A percentile compares a stretch with the other conserved stretches of the same genome.
These are phyloP conservation scores for Nakazawaea holstii DNA, from an alignment of 805 yeast species.

Conservation along the genomic window DNA sequence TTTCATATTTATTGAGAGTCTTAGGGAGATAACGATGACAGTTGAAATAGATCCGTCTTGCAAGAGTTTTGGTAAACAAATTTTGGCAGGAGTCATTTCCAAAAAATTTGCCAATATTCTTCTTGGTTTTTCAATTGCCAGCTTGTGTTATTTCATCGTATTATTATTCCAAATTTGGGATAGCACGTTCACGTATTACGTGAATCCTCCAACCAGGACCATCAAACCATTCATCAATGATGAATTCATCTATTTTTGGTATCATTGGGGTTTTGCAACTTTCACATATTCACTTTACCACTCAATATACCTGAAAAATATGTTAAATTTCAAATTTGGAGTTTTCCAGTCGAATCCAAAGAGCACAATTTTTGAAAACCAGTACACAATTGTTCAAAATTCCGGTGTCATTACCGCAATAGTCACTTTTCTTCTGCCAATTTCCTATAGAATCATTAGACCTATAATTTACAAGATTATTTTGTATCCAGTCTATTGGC, in stretches of 20 bases:
- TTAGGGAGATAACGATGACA: constrained; percentile 22
- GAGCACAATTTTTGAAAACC: constrained; percentile 13
- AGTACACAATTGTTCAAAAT: constrained; percentile 30
- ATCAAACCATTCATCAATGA: constrained; percentile 37
- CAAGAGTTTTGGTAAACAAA: constrained; percentile 20
- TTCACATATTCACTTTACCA: constrained; percentile 45
- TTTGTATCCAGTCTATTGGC: constrained; percentile 24
- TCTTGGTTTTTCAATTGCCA: constrained; percentile 18
- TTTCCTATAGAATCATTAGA: constrained; percentile 35
- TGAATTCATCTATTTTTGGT: constrained; percentile 45
- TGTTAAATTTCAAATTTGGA: constrained; percentile 42
- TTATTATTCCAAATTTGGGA: constrained; percentile 18
- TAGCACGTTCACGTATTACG: constrained; percentile 18
- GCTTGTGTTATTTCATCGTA: constrained; percentile 15
- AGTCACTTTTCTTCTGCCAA: constrained; percentile 28
- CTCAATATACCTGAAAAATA: constrained; percentile 48
- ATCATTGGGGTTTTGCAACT: constrained; percentile 34
- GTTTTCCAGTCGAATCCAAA: constrained; percentile 36
- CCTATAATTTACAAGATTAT: constrained; percentile 34
- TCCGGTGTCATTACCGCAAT: constrained; percentile 28
- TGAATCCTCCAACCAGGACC: constrained; percentile 30
- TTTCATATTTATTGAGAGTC: constrained; percentile 21
- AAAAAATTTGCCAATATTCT: constrained; percentile 18
- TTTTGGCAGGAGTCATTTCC: constrained; percentile 19
- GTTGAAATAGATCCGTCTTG: constrained; percentile 19